Base-by-base conservation (phyloP, 2,329 filamentous ascomycete species). In the Lomentospora prolificans region DNA sequence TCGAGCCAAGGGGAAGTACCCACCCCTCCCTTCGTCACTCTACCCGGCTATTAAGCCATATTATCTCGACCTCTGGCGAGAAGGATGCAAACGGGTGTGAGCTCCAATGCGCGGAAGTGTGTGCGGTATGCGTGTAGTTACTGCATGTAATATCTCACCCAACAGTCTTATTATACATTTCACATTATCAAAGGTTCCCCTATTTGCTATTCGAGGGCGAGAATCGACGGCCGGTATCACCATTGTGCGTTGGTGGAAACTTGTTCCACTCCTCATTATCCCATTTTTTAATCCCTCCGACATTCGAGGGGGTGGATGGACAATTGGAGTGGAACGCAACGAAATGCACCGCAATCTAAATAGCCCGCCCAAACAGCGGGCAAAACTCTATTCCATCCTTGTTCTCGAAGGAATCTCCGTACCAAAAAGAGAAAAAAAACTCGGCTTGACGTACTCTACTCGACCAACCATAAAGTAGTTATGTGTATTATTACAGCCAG, bases 31-130 rank as follows among this genome's bases (percentile, higher is more conserved):
- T 22, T 48, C 17, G 5, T 25, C 7, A 10, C 44, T 48, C 44
- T 48, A 48, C 44, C 44, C 44, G 44, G 44, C 44, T 48, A 22
- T 48, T 25, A 48, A 48, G 5, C 44, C 44, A 48, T 48, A 48
- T 48, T 48, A 10, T 25, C 22, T 48, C 44, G 17, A 8, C 4
- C 10, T 48, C 24, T 48, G 44, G 10, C 44, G 22, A 48, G 22
- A 10, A 10, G 17, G 17, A 48, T 33, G 30, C 30, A 33, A 33
- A 33, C n/a, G 30, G 30, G 12, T 12, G 30, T 33, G 30, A 33
- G 6, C 12, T 6, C 12, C 7, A 33, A 7, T 33, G 6, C 7
- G 30, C 30, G 30, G 7, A 33, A 33, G 30, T 33, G 30, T 33
- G 30, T 33, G 30, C 30, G 30, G 6, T n/a, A n/a, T n/a, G n/a